Base-by-base conservation (phyloP, 2,329 filamentous ascomycete species). In the Cytospora chrysosperma region DNA sequence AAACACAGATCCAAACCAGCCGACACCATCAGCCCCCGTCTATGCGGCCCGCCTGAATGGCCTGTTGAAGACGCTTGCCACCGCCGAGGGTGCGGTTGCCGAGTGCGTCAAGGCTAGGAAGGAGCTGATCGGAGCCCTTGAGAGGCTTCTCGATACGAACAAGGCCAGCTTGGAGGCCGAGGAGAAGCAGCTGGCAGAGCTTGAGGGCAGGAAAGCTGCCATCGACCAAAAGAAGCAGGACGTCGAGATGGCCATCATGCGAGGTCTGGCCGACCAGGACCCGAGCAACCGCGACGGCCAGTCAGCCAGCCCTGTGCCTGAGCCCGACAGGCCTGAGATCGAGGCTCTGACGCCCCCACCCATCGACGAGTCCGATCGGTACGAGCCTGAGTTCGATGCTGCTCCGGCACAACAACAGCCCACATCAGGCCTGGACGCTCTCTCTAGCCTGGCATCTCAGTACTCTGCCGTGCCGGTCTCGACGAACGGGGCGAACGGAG, bases 241-340 rank as follows among this genome's bases (percentile, higher is more conserved):
- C 55, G 93, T 99, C 9, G 95, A 99, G 75, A 87, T 94, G 68
- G 89, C 87, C 56, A 98, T 99, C 69, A 92, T 99, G 84, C 87
- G 90, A 58, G 92, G 91, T 10, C 83, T 97, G 26, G 86, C 87
- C 10, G 80, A 79, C 59, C 82, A 85, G 63, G 77, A 79, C 24
- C 77, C 79, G 54, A 75, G 76, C 10, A 79, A 85, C 12, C 77
- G 81, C 4, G 79, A 81, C 3, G 75, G 80, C 56, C 72, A 80
- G 40, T 76, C 75, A n/a, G 77, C 76, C 43, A 82, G 76, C 66
- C 79, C 79, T 4, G 75, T 75, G 17, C 75, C 81, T 28, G 90
- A 92, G 67, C 85, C 86, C 15, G 86, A 88, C 65, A 87, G 92
- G 37, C 93, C 94, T 1, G 87, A 93, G 69, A 83, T 96, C 63